These are phyloP conservation scores for Neoboletus magnificus DNA, from an alignment of 768 basidiomycete species.

Conservation along the genomic window DNA sequence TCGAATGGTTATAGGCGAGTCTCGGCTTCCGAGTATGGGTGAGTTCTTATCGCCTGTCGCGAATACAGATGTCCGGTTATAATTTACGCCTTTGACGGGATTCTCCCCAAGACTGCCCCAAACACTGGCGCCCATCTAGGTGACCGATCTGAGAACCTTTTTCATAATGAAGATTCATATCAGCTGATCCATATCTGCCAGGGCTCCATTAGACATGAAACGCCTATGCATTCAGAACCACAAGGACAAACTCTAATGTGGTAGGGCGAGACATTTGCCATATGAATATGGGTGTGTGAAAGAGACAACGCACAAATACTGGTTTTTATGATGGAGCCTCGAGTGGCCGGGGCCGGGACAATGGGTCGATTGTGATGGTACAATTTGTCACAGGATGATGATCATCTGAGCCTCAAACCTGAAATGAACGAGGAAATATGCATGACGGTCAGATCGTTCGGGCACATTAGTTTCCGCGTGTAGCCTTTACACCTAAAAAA, in stretches of 20 bases:
- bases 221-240: background rate
- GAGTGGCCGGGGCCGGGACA: conserved; percentile 6
- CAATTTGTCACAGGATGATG: background rate
- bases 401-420: conserved; percentile 1
- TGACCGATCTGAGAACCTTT: conserved; percentile 1
- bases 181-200: background rate
- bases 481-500: background rate
- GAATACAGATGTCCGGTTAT: background rate
- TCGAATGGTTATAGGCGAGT: conserved; percentile 10
- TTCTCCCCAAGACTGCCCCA: background rate
- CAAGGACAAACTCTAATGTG: background rate
- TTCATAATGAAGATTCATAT: background rate
- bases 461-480: background rate
- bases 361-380: background rate
- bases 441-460: background rate
- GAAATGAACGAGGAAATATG: conserved; percentile 9
- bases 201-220: background rate
- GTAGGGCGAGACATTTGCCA: background rate
- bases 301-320: background rate
- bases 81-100: background rate
- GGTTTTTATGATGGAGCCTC: background rate
- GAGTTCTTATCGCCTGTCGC: background rate
- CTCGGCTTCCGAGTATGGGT: conserved; percentile 3
- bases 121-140: conserved; percentile 6
- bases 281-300: background rate